phyloP scores from a whole-genome alignment of 495 filamentous ascomycete species.

The Geoglossum glabrum region DNA sequence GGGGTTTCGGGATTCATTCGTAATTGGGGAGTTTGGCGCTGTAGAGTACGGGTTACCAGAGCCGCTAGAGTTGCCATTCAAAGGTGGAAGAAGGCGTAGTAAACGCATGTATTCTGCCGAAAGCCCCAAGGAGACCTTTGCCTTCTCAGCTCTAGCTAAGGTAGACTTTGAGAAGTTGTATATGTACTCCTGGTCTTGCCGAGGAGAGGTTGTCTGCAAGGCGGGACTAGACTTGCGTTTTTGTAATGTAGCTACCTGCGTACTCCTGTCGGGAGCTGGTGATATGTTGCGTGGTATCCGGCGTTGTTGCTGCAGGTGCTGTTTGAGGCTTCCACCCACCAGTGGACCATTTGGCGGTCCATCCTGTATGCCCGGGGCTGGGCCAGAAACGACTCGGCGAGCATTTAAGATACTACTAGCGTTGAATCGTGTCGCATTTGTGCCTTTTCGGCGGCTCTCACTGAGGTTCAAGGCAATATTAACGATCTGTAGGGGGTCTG shows the following conservation, averaged over 20 bases:
- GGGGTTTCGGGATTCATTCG: not conserved
- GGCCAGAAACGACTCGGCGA: constrained; percentile 29
- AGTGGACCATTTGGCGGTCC: not conserved
- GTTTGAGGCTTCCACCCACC: constrained; percentile 33
- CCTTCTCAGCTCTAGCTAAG: constrained; percentile 54
- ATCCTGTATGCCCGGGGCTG: not conserved
- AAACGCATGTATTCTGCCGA: constrained; percentile 61
- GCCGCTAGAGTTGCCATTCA: constrained; percentile 17
- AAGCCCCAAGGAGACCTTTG: constrained; percentile 58
- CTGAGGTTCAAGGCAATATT: constrained; percentile 76
- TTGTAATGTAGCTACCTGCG: not conserved
- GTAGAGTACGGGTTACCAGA: not conserved
- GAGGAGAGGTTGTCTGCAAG: not conserved
- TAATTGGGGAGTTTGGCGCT: constrained; percentile 1
- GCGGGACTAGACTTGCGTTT: not conserved
- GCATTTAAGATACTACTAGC: constrained; percentile 20
- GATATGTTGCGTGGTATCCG: constrained; percentile 36
- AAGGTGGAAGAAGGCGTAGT: constrained; percentile 50
- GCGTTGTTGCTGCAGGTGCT: constrained; percentile 46
- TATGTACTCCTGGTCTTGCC: not conserved
- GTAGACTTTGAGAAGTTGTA: constrained; percentile 63
- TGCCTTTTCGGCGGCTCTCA: constrained; percentile 48
- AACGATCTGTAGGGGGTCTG: constrained; percentile 71
- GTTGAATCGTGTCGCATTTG: constrained; percentile 13
- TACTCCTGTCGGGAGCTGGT: constrained; percentile 16